Base-by-base conservation (phyloP, 768 basidiomycete species). In the Leccinum ochraceum region DNA sequence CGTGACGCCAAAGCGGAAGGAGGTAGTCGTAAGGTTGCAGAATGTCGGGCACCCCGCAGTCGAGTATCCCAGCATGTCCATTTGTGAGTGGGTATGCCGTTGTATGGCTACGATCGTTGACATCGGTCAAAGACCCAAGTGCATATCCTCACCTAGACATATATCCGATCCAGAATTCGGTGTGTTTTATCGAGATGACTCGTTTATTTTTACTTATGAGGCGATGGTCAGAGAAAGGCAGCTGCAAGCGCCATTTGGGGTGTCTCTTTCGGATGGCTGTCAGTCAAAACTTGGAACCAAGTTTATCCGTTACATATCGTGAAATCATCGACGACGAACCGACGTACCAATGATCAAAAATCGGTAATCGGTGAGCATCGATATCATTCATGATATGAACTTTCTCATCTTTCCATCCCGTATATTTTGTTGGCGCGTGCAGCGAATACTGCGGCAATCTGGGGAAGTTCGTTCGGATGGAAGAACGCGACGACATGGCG, bases 1-100 rank as follows among this genome's bases (percentile, higher is more conserved):
- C 5, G 79, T 81, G 73, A 83, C 56, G 78, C 83, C 61, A 70
- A 86, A 24, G 82, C 84, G 48, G 85, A 87, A 66, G 87, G 80
- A 28, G 28, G 16, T 63, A 4, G 52, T 28, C 14, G 56, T 58
- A n/a, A 56, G 22, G 39, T 54, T 63, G 54, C 26, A n/a, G 30
- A 55, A 61, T 42, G 28, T 54, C 13, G 54, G 61, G 22, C 28
- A 56, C 32, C 61, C 63, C 22, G n/a, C 53, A 4, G 53, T 62
- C 11, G 36, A 57, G 20, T 74, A 76, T 58, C 73, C 73, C 6
- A 62, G 59, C 34, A 58, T 75, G 56, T 63, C 37, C 39, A 67
- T 72, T 57, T 75, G 75, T 75, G 60, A 65, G 74, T 56, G 55
- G 32, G 8, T 22, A 37, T 20, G 6, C 22, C 39, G 6, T 44